These are phyloP conservation scores for Pterocarpus santalinus DNA, from an alignment of 306 rosid species.

Conservation along the genomic window DNA sequence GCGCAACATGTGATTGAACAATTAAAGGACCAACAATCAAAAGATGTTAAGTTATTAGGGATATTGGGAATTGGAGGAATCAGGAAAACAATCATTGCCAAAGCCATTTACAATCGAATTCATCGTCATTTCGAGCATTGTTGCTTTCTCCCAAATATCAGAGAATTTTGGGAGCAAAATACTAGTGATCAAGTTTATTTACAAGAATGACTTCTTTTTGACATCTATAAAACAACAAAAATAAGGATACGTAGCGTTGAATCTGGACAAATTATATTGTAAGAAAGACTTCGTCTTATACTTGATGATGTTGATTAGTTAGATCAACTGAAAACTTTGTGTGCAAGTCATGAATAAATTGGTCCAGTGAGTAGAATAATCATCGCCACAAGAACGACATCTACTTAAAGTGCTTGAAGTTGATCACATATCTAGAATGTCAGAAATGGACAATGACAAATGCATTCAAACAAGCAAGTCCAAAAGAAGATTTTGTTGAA, in stretches of 20 bases:
- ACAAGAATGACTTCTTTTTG: conserved; percentile 10
- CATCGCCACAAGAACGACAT: conserved; percentile 33
- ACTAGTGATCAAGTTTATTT: neutral
- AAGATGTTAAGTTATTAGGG: conserved; percentile 10
- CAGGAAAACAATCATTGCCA: conserved; percentile 47
- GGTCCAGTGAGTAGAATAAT: conserved; percentile 41
- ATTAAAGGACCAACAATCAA: neutral
- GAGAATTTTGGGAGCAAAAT: conserved; percentile 18
- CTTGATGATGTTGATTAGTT: conserved; percentile 38
- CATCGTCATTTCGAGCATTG: conserved; percentile 2
- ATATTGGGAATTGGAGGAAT: conserved; percentile 41
- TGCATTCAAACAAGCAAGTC: conserved; percentile 41
- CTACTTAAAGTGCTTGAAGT: neutral
- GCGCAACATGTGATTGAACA: neutral
- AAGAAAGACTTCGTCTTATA: conserved; percentile 18
- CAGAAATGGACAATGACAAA: conserved; percentile 9
- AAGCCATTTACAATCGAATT: conserved; percentile 38
- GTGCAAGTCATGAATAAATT: conserved; percentile 35
- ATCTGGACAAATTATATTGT: conserved; percentile 2
- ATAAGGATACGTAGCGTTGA: conserved; percentile 2
- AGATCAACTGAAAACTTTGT: conserved; percentile 30
- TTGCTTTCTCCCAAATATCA: conserved; percentile 25
- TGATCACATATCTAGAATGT: neutral
- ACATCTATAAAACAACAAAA: neutral
- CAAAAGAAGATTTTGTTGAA: neutral